These are phyloP conservation scores for Pueraria montana DNA, from an alignment of 306 rosid genomes.

Conservation along the genomic window DNA sequence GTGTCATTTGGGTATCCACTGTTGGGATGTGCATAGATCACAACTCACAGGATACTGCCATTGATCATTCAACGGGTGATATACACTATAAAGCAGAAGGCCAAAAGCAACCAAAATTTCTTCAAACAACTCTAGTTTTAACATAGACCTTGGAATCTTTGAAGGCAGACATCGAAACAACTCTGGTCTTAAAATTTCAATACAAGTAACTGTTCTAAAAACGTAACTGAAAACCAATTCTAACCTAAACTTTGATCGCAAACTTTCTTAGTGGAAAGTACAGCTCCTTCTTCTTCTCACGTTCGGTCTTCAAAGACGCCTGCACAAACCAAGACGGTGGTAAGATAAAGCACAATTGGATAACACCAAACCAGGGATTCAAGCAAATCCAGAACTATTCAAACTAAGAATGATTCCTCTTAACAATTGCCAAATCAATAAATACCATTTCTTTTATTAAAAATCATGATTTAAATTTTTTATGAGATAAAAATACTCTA, in stretches of 20 bases:
- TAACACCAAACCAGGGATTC: neutral
- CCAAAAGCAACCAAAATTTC: neutral
- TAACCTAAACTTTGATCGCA: constrained; percentile 86
- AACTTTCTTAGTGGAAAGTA: constrained; percentile 87
- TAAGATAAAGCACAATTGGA: neutral
- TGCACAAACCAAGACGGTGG: constrained; percentile 37
- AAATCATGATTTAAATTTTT: neutral
- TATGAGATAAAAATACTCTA: neutral
- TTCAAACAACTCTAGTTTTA: constrained; percentile 28
- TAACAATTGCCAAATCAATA: neutral
- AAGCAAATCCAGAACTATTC: neutral
- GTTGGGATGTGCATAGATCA: too few relatives aligned
- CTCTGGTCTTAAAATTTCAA: constrained; percentile 13
- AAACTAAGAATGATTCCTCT: neutral
- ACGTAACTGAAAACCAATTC: constrained; percentile 34
- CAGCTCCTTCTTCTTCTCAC: constrained; percentile 83
- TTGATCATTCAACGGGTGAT: neutral
- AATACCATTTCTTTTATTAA: neutral
- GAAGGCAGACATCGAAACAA: neutral
- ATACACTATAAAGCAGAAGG: neutral
- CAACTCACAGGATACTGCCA: neutral
- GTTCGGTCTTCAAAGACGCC: constrained; percentile 85
- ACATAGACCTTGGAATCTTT: neutral
- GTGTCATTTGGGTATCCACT: too few relatives aligned
- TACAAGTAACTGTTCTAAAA: constrained; percentile 6